Conservation (phyloP, 768 basidiomycete species). For the Termitomyces heimii region DNA sequence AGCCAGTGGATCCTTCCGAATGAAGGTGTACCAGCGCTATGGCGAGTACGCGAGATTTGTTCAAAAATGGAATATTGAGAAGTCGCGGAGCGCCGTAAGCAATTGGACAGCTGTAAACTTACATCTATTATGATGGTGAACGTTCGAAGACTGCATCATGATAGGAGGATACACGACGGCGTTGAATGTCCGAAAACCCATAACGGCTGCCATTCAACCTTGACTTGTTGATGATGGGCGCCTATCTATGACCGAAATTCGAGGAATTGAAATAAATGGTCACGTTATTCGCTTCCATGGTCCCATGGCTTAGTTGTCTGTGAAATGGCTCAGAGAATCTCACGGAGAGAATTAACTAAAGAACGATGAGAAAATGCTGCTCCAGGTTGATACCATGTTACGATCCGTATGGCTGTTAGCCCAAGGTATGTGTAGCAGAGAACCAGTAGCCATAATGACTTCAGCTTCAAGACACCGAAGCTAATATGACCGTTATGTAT, state of each 20-base stretch:
- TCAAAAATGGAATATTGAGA: neutral
- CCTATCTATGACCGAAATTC: neutral
- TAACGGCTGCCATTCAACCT: neutral
- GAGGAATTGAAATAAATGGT: neutral
- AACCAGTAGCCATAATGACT: neutral
- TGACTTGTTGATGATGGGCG: neutral
- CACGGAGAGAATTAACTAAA: neutral
- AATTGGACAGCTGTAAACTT: neutral
- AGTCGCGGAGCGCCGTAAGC: neutral
- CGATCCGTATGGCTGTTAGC: no score
- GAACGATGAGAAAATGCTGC: neutral
- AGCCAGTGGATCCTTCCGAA: neutral
- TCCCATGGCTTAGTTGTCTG: neutral
- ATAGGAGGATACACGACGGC: neutral
- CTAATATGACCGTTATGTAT: neutral
- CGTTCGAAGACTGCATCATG: neutral
- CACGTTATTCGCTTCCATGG: neutral
- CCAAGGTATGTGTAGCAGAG: neutral
- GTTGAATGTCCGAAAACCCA: neutral
- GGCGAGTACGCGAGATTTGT: no score
- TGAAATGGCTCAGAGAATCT: neutral
- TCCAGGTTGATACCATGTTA: no score
- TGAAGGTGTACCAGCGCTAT: neutral
- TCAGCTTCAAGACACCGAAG: neutral
- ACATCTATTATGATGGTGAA: neutral